Conservation (phyloP, 768 basidiomycete species). For the Suillus subalutaceus region DNA sequence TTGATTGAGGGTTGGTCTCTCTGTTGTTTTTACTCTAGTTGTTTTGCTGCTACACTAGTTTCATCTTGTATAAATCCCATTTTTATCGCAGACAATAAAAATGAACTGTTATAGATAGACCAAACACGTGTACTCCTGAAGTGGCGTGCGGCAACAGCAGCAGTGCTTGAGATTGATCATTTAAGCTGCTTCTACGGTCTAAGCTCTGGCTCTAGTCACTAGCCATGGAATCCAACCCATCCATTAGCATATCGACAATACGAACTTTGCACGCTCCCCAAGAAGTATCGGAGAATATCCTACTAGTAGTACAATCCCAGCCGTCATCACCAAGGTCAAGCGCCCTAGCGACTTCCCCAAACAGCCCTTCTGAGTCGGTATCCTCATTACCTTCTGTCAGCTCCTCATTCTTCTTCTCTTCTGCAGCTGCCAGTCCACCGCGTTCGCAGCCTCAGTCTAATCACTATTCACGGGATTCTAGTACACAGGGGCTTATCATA, state of each 20-base stretch:
- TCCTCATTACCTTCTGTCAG: slow-evolving; percentile 75
- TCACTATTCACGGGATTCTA: slow-evolving; percentile 34
- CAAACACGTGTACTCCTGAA: slow-evolving; percentile 36
- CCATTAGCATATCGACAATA: slow-evolving; percentile 44
- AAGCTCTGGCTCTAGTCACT: slow-evolving; percentile 6
- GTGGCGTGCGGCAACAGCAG: slow-evolving; percentile 3
- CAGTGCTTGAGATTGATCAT: background rate
- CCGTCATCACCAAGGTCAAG: slow-evolving; percentile 54
- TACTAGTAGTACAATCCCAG: slow-evolving; percentile 32
- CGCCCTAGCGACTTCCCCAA: slow-evolving; percentile 57
- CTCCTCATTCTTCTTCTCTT: slow-evolving; percentile 80
- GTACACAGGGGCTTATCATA: slow-evolving; percentile 62
- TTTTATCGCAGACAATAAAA: slow-evolving; percentile 4
- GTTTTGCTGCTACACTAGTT: background rate
- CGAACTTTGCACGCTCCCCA: slow-evolving; percentile 35
- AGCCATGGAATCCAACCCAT: slow-evolving; percentile 30
- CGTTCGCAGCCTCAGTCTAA: slow-evolving; percentile 50
- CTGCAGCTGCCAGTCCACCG: slow-evolving; percentile 67
- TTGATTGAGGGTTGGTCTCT: background rate
- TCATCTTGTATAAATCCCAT: background rate
- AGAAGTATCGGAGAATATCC: slow-evolving; percentile 16
- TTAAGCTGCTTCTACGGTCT: background rate
- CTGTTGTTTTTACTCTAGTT: background rate
- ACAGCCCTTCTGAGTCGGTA: slow-evolving; percentile 64
- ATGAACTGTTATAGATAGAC: slow-evolving; percentile 13